These are phyloP conservation scores for Porodaedalea pini DNA, from an alignment of 1,284 basidiomycete species.

Conservation along the genomic window DNA sequence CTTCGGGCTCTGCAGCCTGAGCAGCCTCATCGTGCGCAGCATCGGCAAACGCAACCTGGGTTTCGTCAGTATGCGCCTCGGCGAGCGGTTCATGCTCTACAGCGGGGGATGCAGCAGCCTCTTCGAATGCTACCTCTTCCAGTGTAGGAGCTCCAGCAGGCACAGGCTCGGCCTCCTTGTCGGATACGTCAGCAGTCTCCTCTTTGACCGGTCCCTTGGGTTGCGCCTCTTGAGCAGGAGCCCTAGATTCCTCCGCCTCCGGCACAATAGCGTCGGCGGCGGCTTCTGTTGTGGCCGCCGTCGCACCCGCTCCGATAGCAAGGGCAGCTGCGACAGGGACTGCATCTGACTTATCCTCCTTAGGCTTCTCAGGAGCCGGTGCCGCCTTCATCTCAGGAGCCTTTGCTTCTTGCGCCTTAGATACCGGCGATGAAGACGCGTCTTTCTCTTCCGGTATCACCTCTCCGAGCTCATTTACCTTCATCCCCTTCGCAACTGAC, in stretches of 20 bases:
- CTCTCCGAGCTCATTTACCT: constrained; percentile 16
- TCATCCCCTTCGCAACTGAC: background rate
- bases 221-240: background rate
- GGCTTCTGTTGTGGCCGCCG: background rate
- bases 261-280: background rate
- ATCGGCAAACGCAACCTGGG: background rate
- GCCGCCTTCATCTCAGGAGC: background rate
- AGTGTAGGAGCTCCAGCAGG: background rate
- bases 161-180: background rate
- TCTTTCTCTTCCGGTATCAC: constrained; percentile 10
- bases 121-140: background rate
- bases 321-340: constrained; percentile 4
- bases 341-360: background rate
- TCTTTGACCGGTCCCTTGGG: background rate
- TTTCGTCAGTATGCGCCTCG: background rate
- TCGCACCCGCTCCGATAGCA: constrained; percentile 5
- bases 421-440: background rate
- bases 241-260: background rate
- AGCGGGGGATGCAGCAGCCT: background rate
- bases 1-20: background rate
- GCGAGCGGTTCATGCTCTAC: background rate
- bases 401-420: background rate
- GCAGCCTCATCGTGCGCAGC: background rate
- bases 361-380: background rate
- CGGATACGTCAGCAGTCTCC: background rate